A percentile compares a stretch with the other conserved stretches of the same genome.
Conservation (phyloP, 257 asterid genomes). For the Solanum acaule region DNA sequence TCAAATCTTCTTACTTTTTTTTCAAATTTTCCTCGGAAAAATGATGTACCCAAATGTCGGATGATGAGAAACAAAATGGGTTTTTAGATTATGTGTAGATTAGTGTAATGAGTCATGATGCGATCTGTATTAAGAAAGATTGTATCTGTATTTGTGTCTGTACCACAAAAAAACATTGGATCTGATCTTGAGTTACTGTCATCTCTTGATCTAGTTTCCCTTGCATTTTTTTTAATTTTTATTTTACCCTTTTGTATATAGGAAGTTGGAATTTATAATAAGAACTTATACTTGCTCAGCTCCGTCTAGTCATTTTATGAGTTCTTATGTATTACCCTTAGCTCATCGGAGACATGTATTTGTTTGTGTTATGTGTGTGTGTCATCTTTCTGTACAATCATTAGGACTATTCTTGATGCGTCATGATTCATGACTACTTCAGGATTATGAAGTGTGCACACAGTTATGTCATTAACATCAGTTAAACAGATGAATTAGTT, state of each 20-base stretch:
- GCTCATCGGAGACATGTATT: neutral
- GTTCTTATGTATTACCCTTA: neutral
- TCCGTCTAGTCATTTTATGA: neutral
- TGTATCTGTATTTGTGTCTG: conserved; percentile 3
- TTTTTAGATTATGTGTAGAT: conserved; percentile 4
- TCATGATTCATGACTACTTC: neutral
- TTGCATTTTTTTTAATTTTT: neutral
- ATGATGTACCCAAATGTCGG: neutral
- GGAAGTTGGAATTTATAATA: neutral
- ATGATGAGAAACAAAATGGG: neutral
- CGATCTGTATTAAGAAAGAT: conserved; percentile 8
- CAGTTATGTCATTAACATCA: neutral
- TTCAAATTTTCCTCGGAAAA: neutral
- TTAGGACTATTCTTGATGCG: neutral
- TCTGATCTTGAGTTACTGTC: neutral
- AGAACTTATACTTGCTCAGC: neutral
- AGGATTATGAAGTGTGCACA: neutral
- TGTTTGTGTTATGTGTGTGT: neutral
- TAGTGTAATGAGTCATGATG: neutral
- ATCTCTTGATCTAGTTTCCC: neutral
- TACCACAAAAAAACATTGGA: neutral
- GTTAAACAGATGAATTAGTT: neutral
- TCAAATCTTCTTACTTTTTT: neutral
- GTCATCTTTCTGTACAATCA: neutral
- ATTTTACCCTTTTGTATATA: neutral